phyloP scores from a whole-genome alignment of 177 flowering plant genomes.

The Vitis hybrid region DNA sequence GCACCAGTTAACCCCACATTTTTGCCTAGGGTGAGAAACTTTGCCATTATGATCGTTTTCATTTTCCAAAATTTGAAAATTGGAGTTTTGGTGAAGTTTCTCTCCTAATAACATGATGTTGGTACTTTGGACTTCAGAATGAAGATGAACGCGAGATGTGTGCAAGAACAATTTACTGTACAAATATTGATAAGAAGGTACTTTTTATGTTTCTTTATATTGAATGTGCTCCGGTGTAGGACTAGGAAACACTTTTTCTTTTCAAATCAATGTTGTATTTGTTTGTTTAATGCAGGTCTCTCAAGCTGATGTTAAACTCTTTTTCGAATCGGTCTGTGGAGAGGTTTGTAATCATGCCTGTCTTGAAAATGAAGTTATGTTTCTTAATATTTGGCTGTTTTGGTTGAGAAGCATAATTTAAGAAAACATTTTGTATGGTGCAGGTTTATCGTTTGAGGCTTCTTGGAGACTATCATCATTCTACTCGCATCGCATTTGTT shows the following conservation, averaged over 20 bases:
- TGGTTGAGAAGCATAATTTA: background rate
- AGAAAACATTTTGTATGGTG: slow-evolving; percentile 11
- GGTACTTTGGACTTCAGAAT: slow-evolving; percentile 36
- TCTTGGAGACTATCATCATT: slow-evolving; percentile 78
- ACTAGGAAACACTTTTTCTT: background rate
- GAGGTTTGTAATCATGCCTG: slow-evolving; percentile 49
- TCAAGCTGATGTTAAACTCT: slow-evolving; percentile 76
- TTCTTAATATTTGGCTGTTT: background rate
- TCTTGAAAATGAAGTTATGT: background rate
- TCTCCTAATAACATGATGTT: background rate
- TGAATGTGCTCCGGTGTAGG: background rate
- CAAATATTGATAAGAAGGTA: slow-evolving; percentile 97
- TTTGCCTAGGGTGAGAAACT: slow-evolving; percentile 76
- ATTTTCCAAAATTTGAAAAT: background rate
- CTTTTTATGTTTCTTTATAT: background rate
- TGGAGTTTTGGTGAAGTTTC: background rate
- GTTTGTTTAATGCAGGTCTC: slow-evolving; percentile 47
- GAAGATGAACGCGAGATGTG: slow-evolving; percentile 99
- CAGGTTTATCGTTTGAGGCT: slow-evolving; percentile 80
- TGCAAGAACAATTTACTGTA: slow-evolving; percentile 90
- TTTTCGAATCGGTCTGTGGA: slow-evolving; percentile 81
- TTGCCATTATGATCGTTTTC: background rate
- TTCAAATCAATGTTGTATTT: background rate
- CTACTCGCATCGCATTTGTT: slow-evolving; percentile 89
- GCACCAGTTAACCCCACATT: slow-evolving; percentile 96